A percentile compares a stretch with the other conserved stretches of the same genome.
Conservation (phyloP, 345 rosid species). For the Theobroma cacao region DNA sequence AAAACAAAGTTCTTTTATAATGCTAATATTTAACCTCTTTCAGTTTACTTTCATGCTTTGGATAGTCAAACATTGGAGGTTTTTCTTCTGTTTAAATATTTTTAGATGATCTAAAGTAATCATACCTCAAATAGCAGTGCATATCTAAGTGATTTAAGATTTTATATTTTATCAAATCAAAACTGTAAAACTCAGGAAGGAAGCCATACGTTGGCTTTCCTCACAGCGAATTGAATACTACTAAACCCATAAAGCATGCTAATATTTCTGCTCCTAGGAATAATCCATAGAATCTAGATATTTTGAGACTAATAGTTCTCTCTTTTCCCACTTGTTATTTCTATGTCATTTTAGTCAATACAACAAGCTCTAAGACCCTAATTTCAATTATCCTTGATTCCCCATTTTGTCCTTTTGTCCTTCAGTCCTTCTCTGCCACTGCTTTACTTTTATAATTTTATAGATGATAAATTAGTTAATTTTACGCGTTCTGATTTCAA, state of each 20-base stretch:
- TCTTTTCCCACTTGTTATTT: neutral
- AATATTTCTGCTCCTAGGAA: neutral
- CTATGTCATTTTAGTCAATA: neutral
- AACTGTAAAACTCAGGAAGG: neutral
- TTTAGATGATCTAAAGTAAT: no score
- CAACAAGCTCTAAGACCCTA: neutral
- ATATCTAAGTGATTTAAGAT: neutral
- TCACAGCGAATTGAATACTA: neutral
- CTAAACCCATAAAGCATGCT: neutral
- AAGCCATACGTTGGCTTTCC: neutral
- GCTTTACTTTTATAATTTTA: neutral
- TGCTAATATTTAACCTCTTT: neutral
- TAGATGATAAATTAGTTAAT: neutral
- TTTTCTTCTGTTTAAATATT: neutral
- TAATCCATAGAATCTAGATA: neutral
- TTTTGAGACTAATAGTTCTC: neutral
- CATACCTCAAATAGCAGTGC: neutral
- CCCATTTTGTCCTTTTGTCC: neutral
- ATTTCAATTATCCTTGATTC: neutral
- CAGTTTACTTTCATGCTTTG: neutral
- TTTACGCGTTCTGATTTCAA: neutral
- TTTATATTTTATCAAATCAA: neutral
- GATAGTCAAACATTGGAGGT: neutral
- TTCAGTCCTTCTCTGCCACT: neutral
- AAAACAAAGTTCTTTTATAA: neutral